Evolutionary conservation across 345 rosid genomes (phyloP).

Genomic region (Viola odorata): DNA sequence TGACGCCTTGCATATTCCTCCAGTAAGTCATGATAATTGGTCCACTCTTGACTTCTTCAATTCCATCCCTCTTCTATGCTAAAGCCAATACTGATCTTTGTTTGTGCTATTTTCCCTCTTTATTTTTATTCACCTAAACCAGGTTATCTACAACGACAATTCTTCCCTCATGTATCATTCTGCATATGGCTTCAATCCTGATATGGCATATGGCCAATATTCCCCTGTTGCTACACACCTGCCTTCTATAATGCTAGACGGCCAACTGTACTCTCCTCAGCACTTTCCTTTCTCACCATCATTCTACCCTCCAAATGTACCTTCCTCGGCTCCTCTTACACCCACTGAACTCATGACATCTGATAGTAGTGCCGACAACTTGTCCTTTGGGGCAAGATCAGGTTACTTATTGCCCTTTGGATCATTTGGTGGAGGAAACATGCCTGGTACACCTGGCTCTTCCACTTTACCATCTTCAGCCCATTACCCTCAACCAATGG

Average conservation of each 20-base stretch:
- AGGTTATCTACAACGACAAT: conserved; percentile 58
- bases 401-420: conserved; percentile 50
- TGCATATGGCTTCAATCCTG: conserved; percentile 49
- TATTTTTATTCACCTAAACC: conserved; percentile 12
- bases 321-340: conserved; percentile 40
- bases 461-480: conserved; percentile 34
- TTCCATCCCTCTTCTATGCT: neutral
- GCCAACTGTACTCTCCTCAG: conserved; percentile 44
- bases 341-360: conserved; percentile 37
- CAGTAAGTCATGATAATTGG: conserved; percentile 29
- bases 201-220: conserved; percentile 43
- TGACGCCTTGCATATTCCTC: conserved; percentile 52
- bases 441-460: conserved; percentile 35
- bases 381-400: conserved; percentile 41
- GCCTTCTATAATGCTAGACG: conserved; percentile 51
- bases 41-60: neutral
- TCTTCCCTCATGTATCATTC: conserved; percentile 46
- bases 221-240: conserved; percentile 44
- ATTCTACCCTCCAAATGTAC: conserved; percentile 33
- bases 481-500: conserved; percentile 57
- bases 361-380: conserved; percentile 38
- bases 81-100: neutral
- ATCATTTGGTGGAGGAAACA: conserved; percentile 41
- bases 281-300: conserved; percentile 47
- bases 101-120: neutral